Conservation (phyloP, 2,329 filamentous ascomycete genomes). For the Orbilia ellipsospora region DNA sequence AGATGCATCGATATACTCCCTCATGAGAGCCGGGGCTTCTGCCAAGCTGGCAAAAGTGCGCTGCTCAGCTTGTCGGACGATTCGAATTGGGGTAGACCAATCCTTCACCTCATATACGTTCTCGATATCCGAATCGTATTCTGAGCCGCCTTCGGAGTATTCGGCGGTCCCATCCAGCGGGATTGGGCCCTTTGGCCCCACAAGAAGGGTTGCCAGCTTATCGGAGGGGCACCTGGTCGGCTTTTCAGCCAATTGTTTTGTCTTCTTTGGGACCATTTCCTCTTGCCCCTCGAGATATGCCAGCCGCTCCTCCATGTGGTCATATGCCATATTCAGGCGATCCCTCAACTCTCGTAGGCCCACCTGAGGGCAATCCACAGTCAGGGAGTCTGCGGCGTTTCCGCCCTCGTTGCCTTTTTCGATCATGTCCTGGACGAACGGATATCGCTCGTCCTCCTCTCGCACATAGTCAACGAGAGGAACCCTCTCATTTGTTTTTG, state of each 20-base stretch:
- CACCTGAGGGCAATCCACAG: conserved; percentile 7
- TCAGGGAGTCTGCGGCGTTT: conserved; percentile 4
- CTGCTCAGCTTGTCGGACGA: too few relatives aligned
- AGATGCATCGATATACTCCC: too few relatives aligned
- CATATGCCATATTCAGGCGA: conserved; percentile 21
- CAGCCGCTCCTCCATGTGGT: conserved; percentile 8
- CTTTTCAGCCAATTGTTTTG: background rate
- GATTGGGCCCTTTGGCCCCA: conserved; percentile 7
- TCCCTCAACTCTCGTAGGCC: background rate
- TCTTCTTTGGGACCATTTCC: background rate
- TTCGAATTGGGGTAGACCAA: too few relatives aligned
- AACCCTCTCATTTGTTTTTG: background rate
- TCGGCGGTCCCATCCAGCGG: conserved; percentile 6
- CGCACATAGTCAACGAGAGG: conserved; percentile 14
- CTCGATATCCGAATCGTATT: too few relatives aligned
- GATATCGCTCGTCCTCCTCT: conserved; percentile 31
- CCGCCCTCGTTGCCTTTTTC: background rate
- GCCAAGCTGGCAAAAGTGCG: too few relatives aligned
- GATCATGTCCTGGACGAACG: conserved; percentile 11
- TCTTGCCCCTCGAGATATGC: conserved; percentile 4
- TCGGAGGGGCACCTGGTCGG: background rate
- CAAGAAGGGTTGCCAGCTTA: background rate
- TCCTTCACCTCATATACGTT: too few relatives aligned
- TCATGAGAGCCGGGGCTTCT: too few relatives aligned
- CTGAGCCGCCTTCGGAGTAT: too few relatives aligned